Base-by-base conservation (phyloP, 208 protist genomes). In the Trypanosoma congolense region DNA sequence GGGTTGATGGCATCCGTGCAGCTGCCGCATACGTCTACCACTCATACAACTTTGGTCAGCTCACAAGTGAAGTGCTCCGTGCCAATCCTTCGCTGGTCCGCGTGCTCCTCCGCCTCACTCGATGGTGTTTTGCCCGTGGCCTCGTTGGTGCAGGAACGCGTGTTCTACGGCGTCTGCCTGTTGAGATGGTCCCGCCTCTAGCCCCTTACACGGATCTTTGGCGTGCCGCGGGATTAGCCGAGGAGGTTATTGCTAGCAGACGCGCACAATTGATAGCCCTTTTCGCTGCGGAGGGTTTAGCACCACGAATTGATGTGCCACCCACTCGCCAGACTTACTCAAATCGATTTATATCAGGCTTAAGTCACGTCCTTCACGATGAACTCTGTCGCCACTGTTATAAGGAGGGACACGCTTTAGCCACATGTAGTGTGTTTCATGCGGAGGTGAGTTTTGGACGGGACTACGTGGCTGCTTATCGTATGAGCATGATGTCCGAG, bases 401-500 rank as follows among this genome's bases (percentile, higher is more conserved):
- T 66, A 47, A 65, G 44, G 52, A 71, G 52, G 78, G 70, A 24
- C 87, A 93, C 70, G 75, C 67, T 22, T 69, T 91, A 16, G 61
- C 77, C 14, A 80, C 62, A 14, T 93, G 87, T 58, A 56, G 61
- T 31, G 65, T 89, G n/a, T 90, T 93, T 50, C 82, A 87, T 53
- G 63, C 72, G 0, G 82, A 93, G 58, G 80, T 90, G 16, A 80
- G 75, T 61, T 93, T 91, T 41, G 83, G 87, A 22, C 82, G 87
- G 3, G 87, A 93, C 65, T 91, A 79, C 60, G 71, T 93, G 12
- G 87, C 87, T 1, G 82, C 81, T 24, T 93, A 91, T 45, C 82
- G 87, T 50, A 90, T 93, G 80, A 82, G 76, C 44, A 88, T 91
- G 82, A 91, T 91, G 77, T 85, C 76, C 0, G 87, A 91, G 58